Evolutionary conservation across 2,329 filamentous ascomycete species (phyloP), one percentile per base, ranked within the genome.

Genomic region (Stagonosporopsis cucurbitacearum): DNA sequence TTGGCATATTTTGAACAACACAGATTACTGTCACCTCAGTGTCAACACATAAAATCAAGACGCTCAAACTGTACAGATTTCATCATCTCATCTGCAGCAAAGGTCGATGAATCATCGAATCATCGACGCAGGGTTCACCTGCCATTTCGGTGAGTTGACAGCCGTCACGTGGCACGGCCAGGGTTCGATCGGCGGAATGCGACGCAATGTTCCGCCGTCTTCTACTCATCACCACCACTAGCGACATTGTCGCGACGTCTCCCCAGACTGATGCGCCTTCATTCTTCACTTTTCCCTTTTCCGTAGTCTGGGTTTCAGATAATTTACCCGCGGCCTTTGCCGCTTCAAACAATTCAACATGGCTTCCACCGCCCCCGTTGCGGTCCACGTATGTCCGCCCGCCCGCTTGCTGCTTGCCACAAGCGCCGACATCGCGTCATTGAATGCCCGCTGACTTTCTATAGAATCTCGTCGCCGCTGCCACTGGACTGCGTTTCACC

Each of bases 291-390:
- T 54, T 28, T 37, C 19, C 46, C 36, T 26, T 44, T 50, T n/a
- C 36, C 33, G 25, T 41, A 50, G 63, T 57, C 62, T 64, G 67
- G 63, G 61, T 56, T 41, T 57, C 50, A 37, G 40, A 47, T 39
- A 51, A 36, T 44, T 37, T 25, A 55, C 45, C 41, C 48, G 72
- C 72, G 72, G 72, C 71, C 52, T 54, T 58, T 63, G 71, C 72
- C 72, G 72, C 72, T 54, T 32, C 47, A 37, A 20, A 54, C 36
- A 50, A 26, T 33, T 58, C 65, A 78, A 57, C 68, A 84, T 83
- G 82, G 81, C 81, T 69, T 81, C 82, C 66, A 80, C 81, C 70
- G 74, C 78, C 64, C 76, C 80, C 61, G 71, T 79, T 64, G 75
- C 75, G 59, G 68, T 79, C 59, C 79, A 79, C 65, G 81, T 83